These are phyloP conservation scores for Rhizopogon vesiculosus DNA, from an alignment of 768 basidiomycete genomes.

Conservation along the genomic window DNA sequence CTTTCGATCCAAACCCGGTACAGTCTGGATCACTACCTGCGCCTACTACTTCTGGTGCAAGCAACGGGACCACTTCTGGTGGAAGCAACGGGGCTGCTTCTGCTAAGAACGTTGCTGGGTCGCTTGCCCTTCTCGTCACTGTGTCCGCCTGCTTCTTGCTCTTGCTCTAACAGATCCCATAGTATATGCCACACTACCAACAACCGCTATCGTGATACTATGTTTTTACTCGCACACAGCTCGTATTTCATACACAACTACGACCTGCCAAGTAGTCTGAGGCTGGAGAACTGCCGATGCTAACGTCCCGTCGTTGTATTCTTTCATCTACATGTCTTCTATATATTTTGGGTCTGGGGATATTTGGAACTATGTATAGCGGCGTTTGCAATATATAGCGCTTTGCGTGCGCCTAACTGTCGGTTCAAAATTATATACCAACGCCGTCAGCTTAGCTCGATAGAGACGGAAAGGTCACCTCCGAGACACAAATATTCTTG, in stretches of 20 bases:
- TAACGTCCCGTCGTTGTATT: not conserved
- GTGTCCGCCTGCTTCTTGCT: conserved; percentile 8
- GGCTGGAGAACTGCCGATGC: too few species aligned
- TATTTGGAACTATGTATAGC: not conserved
- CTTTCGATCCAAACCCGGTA: too few species aligned
- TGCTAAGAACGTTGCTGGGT: conserved; percentile 5
- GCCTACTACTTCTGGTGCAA: not conserved
- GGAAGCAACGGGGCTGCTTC: not conserved
- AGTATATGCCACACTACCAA: too few species aligned
- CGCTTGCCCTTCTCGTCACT: conserved; percentile 7
- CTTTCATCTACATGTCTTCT: not conserved
- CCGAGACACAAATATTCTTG: not conserved
- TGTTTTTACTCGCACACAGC: not conserved
- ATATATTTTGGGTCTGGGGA: not conserved
- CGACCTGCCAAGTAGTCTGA: not conserved
- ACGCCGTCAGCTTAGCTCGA: too few species aligned
- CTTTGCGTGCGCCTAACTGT: too few species aligned
- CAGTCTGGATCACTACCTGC: not conserved
- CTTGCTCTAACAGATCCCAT: conserved; percentile 1
- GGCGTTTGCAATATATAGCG: too few species aligned
- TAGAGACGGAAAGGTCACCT: too few species aligned
- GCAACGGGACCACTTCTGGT: too few species aligned
- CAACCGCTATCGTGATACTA: not conserved
- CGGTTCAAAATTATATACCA: too few species aligned
- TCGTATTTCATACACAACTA: not conserved